Percentiles rank a stretch among this genome's conserved stretches.
Evolutionary conservation across 305 asterid species (phyloP).

Genomic region (Fraxinus velutina): DNA sequence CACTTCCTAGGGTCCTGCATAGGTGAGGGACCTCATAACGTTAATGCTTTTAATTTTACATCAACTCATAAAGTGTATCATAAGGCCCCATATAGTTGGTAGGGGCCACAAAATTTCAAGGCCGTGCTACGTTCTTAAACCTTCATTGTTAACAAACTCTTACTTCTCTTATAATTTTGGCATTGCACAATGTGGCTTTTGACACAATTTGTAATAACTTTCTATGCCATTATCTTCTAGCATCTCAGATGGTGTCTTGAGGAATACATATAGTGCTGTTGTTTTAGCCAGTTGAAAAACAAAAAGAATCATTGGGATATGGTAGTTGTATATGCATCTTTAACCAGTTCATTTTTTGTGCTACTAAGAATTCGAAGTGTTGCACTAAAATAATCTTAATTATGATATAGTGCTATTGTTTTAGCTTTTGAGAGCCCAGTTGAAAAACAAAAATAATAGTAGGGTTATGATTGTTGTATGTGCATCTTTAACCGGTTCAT

Average conservation of each 20-base stretch:
- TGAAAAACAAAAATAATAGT: background rate
- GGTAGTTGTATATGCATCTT: no score
- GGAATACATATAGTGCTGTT: background rate
- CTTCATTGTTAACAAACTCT: background rate
- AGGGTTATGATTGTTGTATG: background rate
- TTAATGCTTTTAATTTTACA: no score
- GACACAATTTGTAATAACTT: background rate
- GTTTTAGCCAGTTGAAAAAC: background rate
- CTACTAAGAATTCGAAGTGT: no score
- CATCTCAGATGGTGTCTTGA: background rate
- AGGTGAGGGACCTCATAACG: no score
- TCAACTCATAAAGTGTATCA: no score
- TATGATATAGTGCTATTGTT: background rate
- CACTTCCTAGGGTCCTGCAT: no score
- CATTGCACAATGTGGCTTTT: background rate
- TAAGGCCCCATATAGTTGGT: no score
- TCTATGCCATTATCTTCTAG: background rate
- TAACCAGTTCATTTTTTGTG: no score
- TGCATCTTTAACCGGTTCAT: background rate
- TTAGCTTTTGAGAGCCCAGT: background rate
- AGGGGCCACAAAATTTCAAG: no score
- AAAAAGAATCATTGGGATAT: no score
- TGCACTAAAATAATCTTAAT: no score
- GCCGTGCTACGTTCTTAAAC: background rate
- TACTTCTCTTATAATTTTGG: no score